Base-by-base conservation (phyloP, 1,284 basidiomycete species). In the Ceratorhiza oryzae-sativae region DNA sequence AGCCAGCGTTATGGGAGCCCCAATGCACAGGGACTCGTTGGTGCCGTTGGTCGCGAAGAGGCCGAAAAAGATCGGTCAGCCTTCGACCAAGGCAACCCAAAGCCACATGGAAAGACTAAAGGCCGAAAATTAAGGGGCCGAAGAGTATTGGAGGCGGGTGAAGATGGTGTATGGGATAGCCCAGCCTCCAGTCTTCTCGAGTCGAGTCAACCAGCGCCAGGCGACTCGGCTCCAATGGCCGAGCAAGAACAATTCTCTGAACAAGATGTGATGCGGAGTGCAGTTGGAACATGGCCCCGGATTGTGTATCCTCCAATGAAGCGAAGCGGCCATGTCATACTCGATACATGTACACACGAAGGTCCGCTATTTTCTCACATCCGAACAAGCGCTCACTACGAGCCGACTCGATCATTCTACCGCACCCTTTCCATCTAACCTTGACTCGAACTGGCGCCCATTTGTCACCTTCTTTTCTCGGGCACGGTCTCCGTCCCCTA, bases 261-360 rank as follows among this genome's bases (percentile, higher is more conserved):
- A 25, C 51, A 55, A 23, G 53, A n/a, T n/a, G 46, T 32, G 23
- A 32, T 36, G 42, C 61, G 27, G 42, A 27, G 27, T 18, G 61
- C 61, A 34, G 51, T 65, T 23, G 30, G 46, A 34, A 65, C 83
- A 65, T 98, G 97, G 97, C 94, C 97, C 39, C 87, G 97, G 62
- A 85, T 99, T 39, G 86, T 98, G 51, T 92, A 92, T 76, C 88
- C 95, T 23, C 96, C 97, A 15, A 79, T 98, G 77, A 98, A 98
- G 81, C 89, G 90, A 73, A 93, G 90, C 75, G 97, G 97, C 0
- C 97, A 99, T 80, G 88, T 98, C 73, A 92, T 97, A 68, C 83
- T 99, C 73, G 97, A 99, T 79, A 88, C 90, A 6, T 99, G 97
- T 80, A 91, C 90, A 20, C 78, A 87, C 0, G 86, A 92, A 81